Percentiles rank a stretch among this genome's conserved stretches.
These are phyloP conservation scores for Trypanosoma rangeli DNA, from an alignment of 208 protist species.

Conservation along the genomic window DNA sequence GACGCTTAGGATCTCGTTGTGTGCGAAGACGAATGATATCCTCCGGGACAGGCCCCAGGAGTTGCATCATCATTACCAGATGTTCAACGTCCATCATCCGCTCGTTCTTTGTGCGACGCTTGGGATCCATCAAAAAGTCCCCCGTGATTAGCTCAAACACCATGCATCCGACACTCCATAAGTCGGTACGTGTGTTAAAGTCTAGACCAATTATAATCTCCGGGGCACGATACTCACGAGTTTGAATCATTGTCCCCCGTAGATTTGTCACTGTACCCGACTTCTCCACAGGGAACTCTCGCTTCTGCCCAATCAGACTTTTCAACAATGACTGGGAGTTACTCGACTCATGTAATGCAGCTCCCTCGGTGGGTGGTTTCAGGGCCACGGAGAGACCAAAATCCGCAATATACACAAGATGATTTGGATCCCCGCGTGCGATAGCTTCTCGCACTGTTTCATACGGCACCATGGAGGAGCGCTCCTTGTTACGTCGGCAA, in stretches of 20 bases:
- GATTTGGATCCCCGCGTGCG: slow-evolving; percentile 37
- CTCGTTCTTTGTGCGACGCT: slow-evolving; percentile 50
- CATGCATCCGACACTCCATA: slow-evolving; percentile 93
- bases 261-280: slow-evolving; percentile 62
- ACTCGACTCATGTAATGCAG: slow-evolving; percentile 5
- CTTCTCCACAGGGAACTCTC: slow-evolving; percentile 56
- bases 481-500: slow-evolving; percentile 53
- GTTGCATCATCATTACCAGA: slow-evolving; percentile 84
- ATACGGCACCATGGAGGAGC: slow-evolving; percentile 27
- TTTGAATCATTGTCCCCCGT: slow-evolving; percentile 84
- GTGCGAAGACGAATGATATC: slow-evolving; percentile 47
- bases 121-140: slow-evolving; percentile 87
- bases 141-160: slow-evolving; percentile 88
- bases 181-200: slow-evolving; percentile 86
- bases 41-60: slow-evolving; percentile 60
- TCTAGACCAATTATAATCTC: slow-evolving; percentile 88
- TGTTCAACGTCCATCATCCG: slow-evolving; percentile 76
- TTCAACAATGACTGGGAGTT: slow-evolving; percentile 23
- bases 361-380: slow-evolving; percentile 34
- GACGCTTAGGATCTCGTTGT: slow-evolving; percentile 2
- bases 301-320: slow-evolving; percentile 46
- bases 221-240: slow-evolving; percentile 89
- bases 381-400: slow-evolving; percentile 78
- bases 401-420: slow-evolving; percentile 70
- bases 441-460: slow-evolving; percentile 23